Evolutionary conservation across 805 yeast genomes (phyloP), one percentile per base, ranked within the genome.

Genomic region (Candida ficus): DNA sequence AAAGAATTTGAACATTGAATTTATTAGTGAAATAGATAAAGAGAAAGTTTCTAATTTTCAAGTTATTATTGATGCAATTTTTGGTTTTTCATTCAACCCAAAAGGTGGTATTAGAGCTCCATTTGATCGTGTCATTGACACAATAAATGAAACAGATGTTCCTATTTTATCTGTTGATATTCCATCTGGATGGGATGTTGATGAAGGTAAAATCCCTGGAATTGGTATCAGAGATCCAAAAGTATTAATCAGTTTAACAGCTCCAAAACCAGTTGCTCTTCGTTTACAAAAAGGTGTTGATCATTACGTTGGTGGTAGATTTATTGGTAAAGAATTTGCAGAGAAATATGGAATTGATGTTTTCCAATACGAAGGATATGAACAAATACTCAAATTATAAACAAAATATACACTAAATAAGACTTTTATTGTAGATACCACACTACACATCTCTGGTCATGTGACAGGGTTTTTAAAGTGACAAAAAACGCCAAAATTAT

Each of bases 101-200:
- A 33, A 23, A 16, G 58, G 58, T 5, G 95, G 96, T 0, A 71
- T 91, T 37, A 69, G 97, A 41, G 74, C 73, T 27, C 96, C 96
- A 1, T 91, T 84, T 57, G 76, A 73, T 32, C 51, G 49, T 13
- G 73, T 71, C 8, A 64, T 73, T 40, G 53, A 52, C n/a, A 50
- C 66, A 7, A 58, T 84, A 47, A 53, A 66, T 7, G 42, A 54
- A 3, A 38, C 41, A 26, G 42, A 46, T 1, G 54, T 77, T 3
- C 91, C 90, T 2, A 75, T 89, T 2, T 73, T 86, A 0, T 76
- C 95, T 0, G 85, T 93, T 2, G 99, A 93, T 60, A 77, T 91
- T 35, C 99, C 99, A 0, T 84, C 95, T 2, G 96, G 97, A 0
- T 93, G 99, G 99, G 91, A 90, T 56, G 98, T 93, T 10, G 95